Base-by-base conservation (phyloP, 495 filamentous ascomycete species). In the Collariella sp. region DNA sequence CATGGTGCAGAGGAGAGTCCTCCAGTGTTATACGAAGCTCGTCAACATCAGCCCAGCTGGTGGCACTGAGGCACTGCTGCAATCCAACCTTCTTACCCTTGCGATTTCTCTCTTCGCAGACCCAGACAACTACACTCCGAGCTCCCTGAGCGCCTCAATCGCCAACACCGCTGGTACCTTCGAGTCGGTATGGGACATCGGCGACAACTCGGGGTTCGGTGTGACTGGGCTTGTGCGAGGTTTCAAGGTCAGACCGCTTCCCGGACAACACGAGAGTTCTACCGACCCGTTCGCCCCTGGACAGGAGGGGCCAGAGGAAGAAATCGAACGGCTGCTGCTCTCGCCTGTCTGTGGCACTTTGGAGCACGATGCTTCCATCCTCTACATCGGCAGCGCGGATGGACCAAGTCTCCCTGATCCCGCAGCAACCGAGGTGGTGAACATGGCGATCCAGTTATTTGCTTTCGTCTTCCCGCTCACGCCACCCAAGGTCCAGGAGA, bases 141-240 rank as follows among this genome's bases (percentile, higher is more conserved):
- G 82, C 58, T 90, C 89, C 16, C 67, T 97, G 22, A 95, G 93
- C 63, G 86, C 88, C 18, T 89, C 90, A 1, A 97, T 99, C 61
- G 91, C 91, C 4, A 91, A 82, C 55, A 86, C 91, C n/a, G 85
- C 88, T 3, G 88, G 86, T 0, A 86, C 81, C 26, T 96, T 97
- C 62, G 93, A 99, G 55, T 87, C 78, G 3, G 78, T 99, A 19
- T 99, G 93, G 93, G 93, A 97, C 50, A 78, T 94, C 36, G 88
- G 83, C 13, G 93, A 99, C 65, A 97, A 96, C 65, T 88, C 83
- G 56, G 93, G 89, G 1, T 97, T 94, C 70, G 93, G 93, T 1
- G 83, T 97, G 16, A 93, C 88, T 13, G 87, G 91, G 18, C 75
- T 96, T 31, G 81, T 95, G 5, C 75, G 83, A 23, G 87, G 89